Base-by-base conservation (phyloP, 2,329 filamentous ascomycete genomes). In the Nemania sp. region DNA sequence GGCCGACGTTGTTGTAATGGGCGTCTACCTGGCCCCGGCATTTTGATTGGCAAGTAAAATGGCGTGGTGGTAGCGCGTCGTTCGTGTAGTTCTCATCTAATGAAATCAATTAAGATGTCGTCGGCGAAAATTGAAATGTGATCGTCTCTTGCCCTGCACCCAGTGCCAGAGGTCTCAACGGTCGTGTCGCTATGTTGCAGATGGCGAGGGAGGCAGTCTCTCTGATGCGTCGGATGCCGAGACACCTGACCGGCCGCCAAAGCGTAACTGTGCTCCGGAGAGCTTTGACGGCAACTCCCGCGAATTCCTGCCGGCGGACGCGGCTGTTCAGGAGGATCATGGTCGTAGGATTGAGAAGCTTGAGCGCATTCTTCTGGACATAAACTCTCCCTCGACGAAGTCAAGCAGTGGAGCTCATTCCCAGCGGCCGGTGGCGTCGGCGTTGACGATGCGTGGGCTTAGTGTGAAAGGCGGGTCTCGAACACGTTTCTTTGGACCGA, bases 151-250 rank as follows among this genome's bases (percentile, higher is more conserved):
- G 37, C 80, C 80, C 3, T 84, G 81, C 61, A 79, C 78, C 5
- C 80, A 83, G 64, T 84, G 81, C 64, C 78, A 80, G 45, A 82
- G 80, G 65, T 80, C 79, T n/a, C 76, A 74, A 59, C 78, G 80
- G 30, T 63, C 68, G 33, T 83, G 80, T 69, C 78, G 73, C 60
- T 83, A 83, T 60, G 72, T 78, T 20, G 72, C 77, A 17, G 77
- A 80, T 51, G 74, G 78, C 26, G 77, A 79, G 49, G 71, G 70
- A 7, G 72, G 72, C 28, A 76, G 75, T 60, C 64, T 76, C 11
- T 81, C 79, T 3, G 80, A 81, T 44, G 75, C 66, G n/a, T 80
- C 77, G 19, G 78, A 80, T 28, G 61, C 45, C 19, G 68, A 67
- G 39, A 52, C 46, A 2, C 49, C 62, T 23, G 64, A 67, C 43